Evolutionary conservation across 805 yeast species (phyloP), one percentile per base, ranked within the genome.

Genomic region (Metschnikowia cerradonensis): DNA sequence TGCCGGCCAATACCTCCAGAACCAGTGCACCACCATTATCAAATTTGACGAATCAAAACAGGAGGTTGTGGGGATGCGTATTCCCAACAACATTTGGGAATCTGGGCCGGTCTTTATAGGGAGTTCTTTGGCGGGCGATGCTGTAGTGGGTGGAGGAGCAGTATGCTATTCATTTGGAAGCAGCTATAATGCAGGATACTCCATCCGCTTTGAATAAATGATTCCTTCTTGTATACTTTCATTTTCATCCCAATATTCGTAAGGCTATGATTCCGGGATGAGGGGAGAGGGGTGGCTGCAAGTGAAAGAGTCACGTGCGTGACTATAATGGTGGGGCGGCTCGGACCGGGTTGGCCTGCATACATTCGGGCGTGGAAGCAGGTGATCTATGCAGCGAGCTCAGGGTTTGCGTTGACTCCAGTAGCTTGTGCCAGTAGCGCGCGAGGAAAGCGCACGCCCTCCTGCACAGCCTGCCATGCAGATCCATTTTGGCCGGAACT

Each of bases 141-240:
- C 37, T 11, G 49, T 68, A 3, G 55, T 80, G 40, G 86, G 84
- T 7, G 92, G 95, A 3, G 95, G 95, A 3, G 91, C 87, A 0
- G 89, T 87, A 1, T 88, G 95, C 61, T 88, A 84, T 56, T 86
- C 91, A 0, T 88, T 87, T 67, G 96, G 96, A 0, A 71, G 73
- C 52, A 64, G 59, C 44, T 72, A 69, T 56, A 72, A 64, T 53
- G 49, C 54, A 2, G 60, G 56, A 2, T 68, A 62, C 32, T 13
- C 30, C 3, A 32, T 50, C n/a, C 11, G 41, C 26, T 41, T 35
- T 14, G n/a, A 39, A 20, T 22, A 39, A 26, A 8, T 26, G 30
- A 26, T 8, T 3, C 30, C 11, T 8, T 26, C 10, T 8, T 8
- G 11, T 26, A 26, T 10, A 26, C 30, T 8, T 26, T 8, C 5